These are phyloP conservation scores for Fusarium camptoceras DNA, from an alignment of 2,329 filamentous ascomycete species.

Conservation along the genomic window DNA sequence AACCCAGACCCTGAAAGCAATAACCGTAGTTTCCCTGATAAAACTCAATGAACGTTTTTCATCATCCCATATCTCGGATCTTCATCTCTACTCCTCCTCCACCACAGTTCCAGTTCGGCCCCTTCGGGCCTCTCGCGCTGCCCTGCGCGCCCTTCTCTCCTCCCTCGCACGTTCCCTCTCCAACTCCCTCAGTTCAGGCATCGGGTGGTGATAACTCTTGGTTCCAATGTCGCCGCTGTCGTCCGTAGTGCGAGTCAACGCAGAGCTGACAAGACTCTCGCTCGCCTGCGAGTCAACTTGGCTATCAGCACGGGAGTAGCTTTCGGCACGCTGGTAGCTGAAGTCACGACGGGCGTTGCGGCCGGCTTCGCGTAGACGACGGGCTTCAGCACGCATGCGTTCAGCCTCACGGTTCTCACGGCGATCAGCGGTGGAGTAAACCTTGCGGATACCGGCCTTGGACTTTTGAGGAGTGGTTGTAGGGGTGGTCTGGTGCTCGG, in stretches of 20 bases:
- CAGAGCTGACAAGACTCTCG: conserved; percentile 50
- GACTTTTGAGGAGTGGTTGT: conserved; percentile 61
- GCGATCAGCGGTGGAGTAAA: conserved; percentile 70
- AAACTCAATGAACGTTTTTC: background rate
- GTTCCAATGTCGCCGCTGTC: conserved; percentile 64
- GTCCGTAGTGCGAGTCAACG: conserved; percentile 53
- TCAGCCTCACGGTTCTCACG: conserved; percentile 64
- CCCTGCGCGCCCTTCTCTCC: conserved; percentile 52
- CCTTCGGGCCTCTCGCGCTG: conserved; percentile 49
- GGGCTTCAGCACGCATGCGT: conserved; percentile 67
- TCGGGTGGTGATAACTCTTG: conserved; percentile 68
- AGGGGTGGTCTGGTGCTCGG: conserved; percentile 67
- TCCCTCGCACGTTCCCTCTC: conserved; percentile 50
- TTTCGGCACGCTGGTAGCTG: conserved; percentile 60
- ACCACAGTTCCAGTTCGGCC: conserved; percentile 40
- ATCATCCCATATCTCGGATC: background rate
- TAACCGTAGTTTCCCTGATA: conserved; percentile 14
- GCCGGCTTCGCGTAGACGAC: conserved; percentile 65
- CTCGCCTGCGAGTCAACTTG: conserved; percentile 44
- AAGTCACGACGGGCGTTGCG: conserved; percentile 62
- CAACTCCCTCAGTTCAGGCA: conserved; percentile 62
- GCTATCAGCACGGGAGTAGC: conserved; percentile 40
- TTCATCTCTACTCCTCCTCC: conserved; percentile 44
- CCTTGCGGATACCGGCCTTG: conserved; percentile 66
- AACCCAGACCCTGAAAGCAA: background rate